phyloP scores from a whole-genome alignment of 2,329 filamentous ascomycete species.

The Colletotrichum karsti region DNA sequence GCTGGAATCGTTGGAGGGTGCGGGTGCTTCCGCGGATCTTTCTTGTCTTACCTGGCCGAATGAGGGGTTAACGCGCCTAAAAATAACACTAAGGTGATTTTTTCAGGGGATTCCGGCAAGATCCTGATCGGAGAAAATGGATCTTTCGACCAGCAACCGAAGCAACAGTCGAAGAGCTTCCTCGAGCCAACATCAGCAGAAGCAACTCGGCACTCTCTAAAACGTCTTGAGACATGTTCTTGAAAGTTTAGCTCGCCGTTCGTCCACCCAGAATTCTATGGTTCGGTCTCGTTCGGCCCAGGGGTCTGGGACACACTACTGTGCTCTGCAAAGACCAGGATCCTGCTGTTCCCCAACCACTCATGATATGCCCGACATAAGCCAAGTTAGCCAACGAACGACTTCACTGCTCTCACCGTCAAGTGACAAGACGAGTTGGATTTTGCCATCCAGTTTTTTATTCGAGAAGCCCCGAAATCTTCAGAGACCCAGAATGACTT shows the following conservation, averaged over 20 bases:
- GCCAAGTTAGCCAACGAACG: not conserved
- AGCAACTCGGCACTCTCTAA: not conserved
- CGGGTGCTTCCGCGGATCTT: slow-evolving; percentile 14
- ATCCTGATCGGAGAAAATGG: slow-evolving; percentile 9
- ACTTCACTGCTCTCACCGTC: not conserved
- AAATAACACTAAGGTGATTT: not conserved
- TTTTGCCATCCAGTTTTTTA: not conserved
- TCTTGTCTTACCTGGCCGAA: slow-evolving; percentile 3
- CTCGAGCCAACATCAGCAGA: not conserved
- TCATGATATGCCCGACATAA: not conserved
- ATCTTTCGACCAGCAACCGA: not conserved
- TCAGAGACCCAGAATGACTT: not conserved
- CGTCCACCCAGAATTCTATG: not conserved
- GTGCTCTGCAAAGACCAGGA: slow-evolving; percentile 1
- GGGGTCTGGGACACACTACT: not conserved
- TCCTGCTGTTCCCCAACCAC: slow-evolving; percentile 1
- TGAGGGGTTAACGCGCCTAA: slow-evolving; percentile 23
- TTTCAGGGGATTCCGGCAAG: not conserved
- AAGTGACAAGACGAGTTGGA: not conserved
- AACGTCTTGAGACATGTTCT: not conserved
- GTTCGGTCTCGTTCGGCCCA: not conserved
- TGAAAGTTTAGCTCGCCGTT: not conserved
- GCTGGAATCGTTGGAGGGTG: not conserved
- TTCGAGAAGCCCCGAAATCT: not conserved
- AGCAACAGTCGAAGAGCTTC: not conserved